These are phyloP conservation scores for Coemansia aciculifera DNA, from an alignment of 192 early-diverging fungal genomes.

Conservation along the genomic window DNA sequence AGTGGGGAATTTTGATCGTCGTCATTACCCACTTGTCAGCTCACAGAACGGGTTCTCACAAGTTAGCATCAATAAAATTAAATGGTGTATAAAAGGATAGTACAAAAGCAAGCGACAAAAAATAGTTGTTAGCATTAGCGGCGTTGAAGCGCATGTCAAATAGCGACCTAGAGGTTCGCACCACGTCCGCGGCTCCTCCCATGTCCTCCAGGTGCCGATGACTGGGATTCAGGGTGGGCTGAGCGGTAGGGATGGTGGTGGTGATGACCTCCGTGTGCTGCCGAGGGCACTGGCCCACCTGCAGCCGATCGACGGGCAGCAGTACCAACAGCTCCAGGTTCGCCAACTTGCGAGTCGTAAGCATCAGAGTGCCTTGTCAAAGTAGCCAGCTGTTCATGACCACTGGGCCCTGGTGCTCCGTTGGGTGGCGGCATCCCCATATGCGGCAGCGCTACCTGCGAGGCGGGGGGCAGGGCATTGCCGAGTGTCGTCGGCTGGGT, in stretches of 20 bases:
- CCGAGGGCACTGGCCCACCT: conserved; percentile 26
- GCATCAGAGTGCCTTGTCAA: not conserved
- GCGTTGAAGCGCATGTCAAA: not conserved
- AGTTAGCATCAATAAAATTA: too few species aligned
- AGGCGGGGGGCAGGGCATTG: not conserved
- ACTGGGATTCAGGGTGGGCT: conserved; percentile 6
- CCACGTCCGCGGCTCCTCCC: conserved; percentile 1
- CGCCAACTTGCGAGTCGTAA: not conserved
- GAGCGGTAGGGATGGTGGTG: conserved; percentile 31
- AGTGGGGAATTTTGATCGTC: too few species aligned
- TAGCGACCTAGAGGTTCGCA: conserved; percentile 1
- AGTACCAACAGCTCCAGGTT: not conserved
- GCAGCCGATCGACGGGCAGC: conserved; percentile 13
- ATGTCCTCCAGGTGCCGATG: conserved; percentile 8
- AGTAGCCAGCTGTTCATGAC: not conserved
- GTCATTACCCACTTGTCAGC: too few species aligned
- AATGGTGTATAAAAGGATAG: not conserved
- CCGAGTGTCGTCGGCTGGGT: not conserved
- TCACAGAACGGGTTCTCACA: too few species aligned
- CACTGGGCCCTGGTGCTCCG: not conserved
- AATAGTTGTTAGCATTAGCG: not conserved
- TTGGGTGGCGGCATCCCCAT: not conserved
- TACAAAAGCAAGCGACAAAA: not conserved
- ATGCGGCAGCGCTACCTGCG: not conserved
- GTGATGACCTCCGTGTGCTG: conserved; percentile 8